Conservation (phyloP, 108 stramenopile genomes). For the Cylindrotheca fusiformis region DNA sequence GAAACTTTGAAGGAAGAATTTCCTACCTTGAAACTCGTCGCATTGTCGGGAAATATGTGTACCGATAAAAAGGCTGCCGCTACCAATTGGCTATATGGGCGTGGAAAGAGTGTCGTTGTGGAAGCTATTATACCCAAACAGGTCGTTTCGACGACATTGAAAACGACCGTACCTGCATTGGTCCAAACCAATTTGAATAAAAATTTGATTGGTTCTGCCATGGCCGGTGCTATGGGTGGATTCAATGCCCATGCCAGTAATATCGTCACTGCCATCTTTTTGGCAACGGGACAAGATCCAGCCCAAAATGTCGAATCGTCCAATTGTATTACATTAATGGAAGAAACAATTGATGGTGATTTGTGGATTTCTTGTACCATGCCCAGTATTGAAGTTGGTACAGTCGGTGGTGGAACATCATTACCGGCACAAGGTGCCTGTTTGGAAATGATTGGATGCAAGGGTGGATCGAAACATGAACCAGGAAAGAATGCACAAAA, state of each 20-base stretch:
- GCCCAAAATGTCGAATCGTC: conserved; percentile 97
- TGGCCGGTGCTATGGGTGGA: conserved; percentile 95
- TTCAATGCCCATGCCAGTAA: conserved; percentile 99
- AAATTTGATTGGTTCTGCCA: conserved; percentile 97
- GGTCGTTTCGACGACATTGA: conserved; percentile 86
- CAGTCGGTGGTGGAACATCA: conserved; percentile 97
- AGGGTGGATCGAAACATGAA: conserved; percentile 72
- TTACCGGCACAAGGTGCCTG: conserved; percentile 94
- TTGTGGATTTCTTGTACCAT: conserved; percentile 94
- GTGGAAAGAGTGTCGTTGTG: conserved; percentile 95
- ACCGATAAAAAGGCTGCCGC: conserved; percentile 99
- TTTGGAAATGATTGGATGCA: conserved; percentile 90
- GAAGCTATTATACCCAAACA: conserved; percentile 88
- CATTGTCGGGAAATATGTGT: conserved; percentile 98
- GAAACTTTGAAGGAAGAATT: conserved; percentile 71
- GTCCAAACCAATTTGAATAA: conserved; percentile 93
- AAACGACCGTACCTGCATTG: conserved; percentile 91
- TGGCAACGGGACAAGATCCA: conserved; percentile 99
- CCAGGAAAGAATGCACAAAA: conserved; percentile 93
- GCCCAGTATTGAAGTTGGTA: conserved; percentile 98
- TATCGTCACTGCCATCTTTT: conserved; percentile 97
- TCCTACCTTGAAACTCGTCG: conserved; percentile 76
- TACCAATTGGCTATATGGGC: conserved; percentile 97
- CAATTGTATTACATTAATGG: conserved; percentile 95
- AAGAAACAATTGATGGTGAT: conserved; percentile 85